These are phyloP conservation scores for Pseudoscleropodium purum DNA, from an alignment of 225 moss, liverwort and hornwort genomes.

Conservation along the genomic window DNA sequence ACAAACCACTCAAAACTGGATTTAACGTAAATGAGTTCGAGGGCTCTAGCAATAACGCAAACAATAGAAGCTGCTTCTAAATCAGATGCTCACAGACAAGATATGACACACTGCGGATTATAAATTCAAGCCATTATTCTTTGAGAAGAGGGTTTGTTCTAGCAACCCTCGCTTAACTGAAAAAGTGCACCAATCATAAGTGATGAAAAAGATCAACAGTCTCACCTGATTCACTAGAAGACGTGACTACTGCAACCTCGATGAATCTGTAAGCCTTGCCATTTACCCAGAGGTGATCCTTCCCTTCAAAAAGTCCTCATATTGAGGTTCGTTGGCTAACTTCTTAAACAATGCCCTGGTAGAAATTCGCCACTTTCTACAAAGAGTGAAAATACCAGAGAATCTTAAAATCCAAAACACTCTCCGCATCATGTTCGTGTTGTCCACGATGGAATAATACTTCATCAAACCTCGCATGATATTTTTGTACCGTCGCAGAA, in stretches of 20 bases:
- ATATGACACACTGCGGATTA: neutral
- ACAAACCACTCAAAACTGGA: neutral
- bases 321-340: constrained; percentile 18
- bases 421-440: constrained; percentile 53
- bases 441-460: constrained; percentile 50
- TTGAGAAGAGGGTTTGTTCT: neutral
- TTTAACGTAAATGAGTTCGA: neutral
- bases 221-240: neutral
- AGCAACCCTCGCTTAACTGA: neutral
- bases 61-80: neutral
- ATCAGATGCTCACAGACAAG: neutral
- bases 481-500: constrained; percentile 35
- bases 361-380: constrained; percentile 53
- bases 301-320: constrained; percentile 33
- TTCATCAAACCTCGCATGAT: constrained; percentile 22
- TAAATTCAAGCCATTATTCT: neutral
- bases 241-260: neutral
- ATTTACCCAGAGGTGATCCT: constrained; percentile 4
- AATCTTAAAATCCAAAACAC: constrained; percentile 54
- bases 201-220: neutral
- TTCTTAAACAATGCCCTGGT: constrained; percentile 48
- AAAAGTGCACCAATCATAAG: neutral
- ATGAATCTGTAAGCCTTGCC: neutral
- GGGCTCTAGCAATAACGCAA: neutral
- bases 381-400: constrained; percentile 57